Percentiles rank a stretch among this genome's conserved stretches.
phyloP scores from a whole-genome alignment of 164 flowering plant genomes.

The Magnolia kwangsiensis region DNA sequence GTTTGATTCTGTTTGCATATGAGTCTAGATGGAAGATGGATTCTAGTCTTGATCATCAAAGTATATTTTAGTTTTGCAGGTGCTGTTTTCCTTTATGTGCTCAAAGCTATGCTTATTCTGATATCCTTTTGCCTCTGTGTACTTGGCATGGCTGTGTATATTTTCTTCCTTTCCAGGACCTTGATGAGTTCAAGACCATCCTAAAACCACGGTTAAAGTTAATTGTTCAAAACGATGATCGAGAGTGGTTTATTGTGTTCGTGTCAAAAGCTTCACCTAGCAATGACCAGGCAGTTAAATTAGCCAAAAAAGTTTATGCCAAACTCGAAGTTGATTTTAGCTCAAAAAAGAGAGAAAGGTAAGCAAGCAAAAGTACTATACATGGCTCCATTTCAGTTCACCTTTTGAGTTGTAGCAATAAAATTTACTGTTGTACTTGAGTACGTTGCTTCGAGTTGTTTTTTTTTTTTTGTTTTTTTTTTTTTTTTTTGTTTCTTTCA shows the following conservation, averaged over 20 bases:
- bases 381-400: background rate
- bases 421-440: background rate
- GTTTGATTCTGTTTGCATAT: background rate
- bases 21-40: background rate
- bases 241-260: slow-evolving; percentile 95
- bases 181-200: slow-evolving; percentile 95
- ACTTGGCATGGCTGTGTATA: background rate
- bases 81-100: background rate
- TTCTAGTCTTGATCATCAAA: background rate
- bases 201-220: slow-evolving; percentile 90
- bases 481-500: background rate
- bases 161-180: slow-evolving; percentile 55
- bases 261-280: slow-evolving; percentile 87
- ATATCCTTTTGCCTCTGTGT: slow-evolving; percentile 5
- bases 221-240: slow-evolving; percentile 91
- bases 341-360: slow-evolving; percentile 96
- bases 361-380: background rate
- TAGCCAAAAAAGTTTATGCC: slow-evolving; percentile 85
- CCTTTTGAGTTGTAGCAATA: background rate
- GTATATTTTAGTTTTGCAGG: background rate
- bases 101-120: background rate
- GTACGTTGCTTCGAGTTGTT: background rate
- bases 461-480: too few relatives aligned
- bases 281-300: slow-evolving; percentile 79
- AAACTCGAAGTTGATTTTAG: slow-evolving; percentile 94